phyloP scores from a whole-genome alignment of 352 stramenopile species.

The Pythium monospermum region DNA sequence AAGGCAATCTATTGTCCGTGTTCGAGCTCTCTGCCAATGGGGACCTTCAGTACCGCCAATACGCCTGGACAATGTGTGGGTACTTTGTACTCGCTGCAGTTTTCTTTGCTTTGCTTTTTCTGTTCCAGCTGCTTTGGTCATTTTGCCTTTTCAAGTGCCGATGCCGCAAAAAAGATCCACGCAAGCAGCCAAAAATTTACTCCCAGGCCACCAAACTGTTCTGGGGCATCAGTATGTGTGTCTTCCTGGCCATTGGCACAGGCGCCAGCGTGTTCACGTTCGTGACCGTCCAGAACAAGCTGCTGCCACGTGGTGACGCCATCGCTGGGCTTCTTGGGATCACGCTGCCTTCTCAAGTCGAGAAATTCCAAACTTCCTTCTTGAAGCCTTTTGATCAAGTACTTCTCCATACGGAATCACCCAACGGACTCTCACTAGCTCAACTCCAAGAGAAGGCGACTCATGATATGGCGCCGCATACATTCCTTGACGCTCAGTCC shows the following conservation, averaged over 20 bases:
- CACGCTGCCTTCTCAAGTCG: constrained; percentile 27
- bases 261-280: constrained; percentile 28
- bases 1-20: constrained; percentile 6
- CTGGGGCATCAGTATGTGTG: constrained; percentile 30
- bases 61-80: constrained; percentile 28
- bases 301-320: constrained; percentile 25
- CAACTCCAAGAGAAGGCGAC: constrained; percentile 25
- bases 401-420: constrained; percentile 16
- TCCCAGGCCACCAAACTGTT: constrained; percentile 40
- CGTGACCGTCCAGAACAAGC: constrained; percentile 26
- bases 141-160: constrained; percentile 46
- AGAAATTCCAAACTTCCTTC: constrained; percentile 33
- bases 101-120: constrained; percentile 29
- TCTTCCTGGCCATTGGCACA: constrained; percentile 23
- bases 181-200: constrained; percentile 42
- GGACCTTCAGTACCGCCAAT: constrained; percentile 39
- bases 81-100: constrained; percentile 26
- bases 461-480: constrained; percentile 26
- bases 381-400: constrained; percentile 31
- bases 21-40: constrained; percentile 20
- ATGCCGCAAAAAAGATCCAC: constrained; percentile 37
- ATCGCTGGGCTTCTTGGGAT: constrained; percentile 22
- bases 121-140: constrained; percentile 43
- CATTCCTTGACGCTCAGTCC: constrained; percentile 46
- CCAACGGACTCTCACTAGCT: constrained; percentile 11